Percentiles rank a stretch among this genome's conserved stretches.
Evolutionary conservation across 2,329 filamentous ascomycete species (phyloP).

Genomic region (Epichloe hybrida): DNA sequence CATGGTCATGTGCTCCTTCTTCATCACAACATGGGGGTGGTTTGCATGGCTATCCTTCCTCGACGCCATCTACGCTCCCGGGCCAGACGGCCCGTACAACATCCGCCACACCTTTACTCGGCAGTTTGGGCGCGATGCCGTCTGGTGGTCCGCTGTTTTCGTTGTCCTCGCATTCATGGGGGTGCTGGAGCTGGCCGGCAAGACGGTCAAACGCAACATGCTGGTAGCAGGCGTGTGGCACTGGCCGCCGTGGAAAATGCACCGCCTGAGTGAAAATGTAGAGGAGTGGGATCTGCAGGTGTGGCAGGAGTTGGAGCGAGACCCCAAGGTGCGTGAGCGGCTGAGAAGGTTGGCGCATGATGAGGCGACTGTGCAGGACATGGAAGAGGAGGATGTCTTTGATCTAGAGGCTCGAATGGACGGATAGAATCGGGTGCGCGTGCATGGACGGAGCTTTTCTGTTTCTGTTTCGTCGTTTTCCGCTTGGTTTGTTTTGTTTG

Average conservation of each 20-base stretch:
- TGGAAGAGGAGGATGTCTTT: conserved; percentile 10
- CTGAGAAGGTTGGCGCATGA: conserved; percentile 28
- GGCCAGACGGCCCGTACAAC: conserved; percentile 43
- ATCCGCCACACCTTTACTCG: conserved; percentile 53
- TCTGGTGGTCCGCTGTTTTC: conserved; percentile 64
- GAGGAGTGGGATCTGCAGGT: conserved; percentile 40
- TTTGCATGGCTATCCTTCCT: conserved; percentile 63
- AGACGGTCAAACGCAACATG: conserved; percentile 31
- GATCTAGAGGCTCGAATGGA: conserved; percentile 3
- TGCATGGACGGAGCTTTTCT: not conserved
- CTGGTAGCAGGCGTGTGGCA: conserved; percentile 33
- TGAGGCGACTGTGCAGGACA: conserved; percentile 15
- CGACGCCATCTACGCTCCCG: conserved; percentile 41
- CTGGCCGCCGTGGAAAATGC: conserved; percentile 29
- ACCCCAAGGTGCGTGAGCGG: conserved; percentile 29
- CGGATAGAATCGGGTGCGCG: not conserved
- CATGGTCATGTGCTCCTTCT: conserved; percentile 45
- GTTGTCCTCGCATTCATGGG: conserved; percentile 47
- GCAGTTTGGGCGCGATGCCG: conserved; percentile 51
- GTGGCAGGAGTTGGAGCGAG: conserved; percentile 46
- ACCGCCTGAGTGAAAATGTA: conserved; percentile 20
- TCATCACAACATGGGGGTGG: conserved; percentile 53
- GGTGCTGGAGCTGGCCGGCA: conserved; percentile 51
- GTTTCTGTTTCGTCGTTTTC: not conserved
- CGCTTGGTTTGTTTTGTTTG: not conserved